Percentiles rank a stretch among this genome's conserved stretches.
These are phyloP conservation scores for Taxillus chinensis DNA, from an alignment of 164 flowering plant species.

Conservation along the genomic window DNA sequence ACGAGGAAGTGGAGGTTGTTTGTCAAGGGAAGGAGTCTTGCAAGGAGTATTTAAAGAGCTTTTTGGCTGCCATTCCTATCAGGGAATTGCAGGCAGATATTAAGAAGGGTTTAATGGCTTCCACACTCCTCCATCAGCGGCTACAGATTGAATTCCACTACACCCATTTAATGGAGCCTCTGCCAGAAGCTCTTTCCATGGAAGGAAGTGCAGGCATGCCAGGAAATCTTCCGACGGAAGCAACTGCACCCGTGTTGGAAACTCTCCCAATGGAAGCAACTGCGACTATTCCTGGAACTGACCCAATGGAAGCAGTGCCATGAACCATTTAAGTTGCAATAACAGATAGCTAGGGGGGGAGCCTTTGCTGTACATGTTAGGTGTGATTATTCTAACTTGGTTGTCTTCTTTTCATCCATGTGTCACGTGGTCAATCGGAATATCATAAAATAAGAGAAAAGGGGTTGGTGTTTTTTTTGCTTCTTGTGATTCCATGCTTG, in stretches of 20 bases:
- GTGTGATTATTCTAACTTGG: conserved; percentile 27
- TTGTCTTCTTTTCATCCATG: conserved; percentile 5
- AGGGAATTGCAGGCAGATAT: conserved; percentile 85
- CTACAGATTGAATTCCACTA: conserved; percentile 89
- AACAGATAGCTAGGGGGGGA: conserved; percentile 14
- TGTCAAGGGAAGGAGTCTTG: conserved; percentile 86
- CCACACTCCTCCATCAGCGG: conserved; percentile 72
- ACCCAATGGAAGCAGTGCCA: no score
- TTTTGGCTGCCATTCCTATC: conserved; percentile 90
- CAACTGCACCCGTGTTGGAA: no score
- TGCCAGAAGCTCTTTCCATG: conserved; percentile 10
- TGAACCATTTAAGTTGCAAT: conserved; percentile 5
- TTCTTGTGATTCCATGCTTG: background rate
- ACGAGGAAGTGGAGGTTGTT: conserved; percentile 39
- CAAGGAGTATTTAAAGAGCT: conserved; percentile 86
- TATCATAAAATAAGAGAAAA: conserved; percentile 7
- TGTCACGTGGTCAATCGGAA: conserved; percentile 15
- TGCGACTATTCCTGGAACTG: no score
- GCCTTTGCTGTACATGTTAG: conserved; percentile 14
- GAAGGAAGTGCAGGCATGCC: conserved; percentile 6
- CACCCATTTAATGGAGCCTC: conserved; percentile 34
- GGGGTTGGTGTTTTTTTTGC: conserved; percentile 8
- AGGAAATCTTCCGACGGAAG: background rate
- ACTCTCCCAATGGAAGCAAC: no score
- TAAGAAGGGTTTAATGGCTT: conserved; percentile 60